Evolutionary conservation across 169 alveolate genomes (phyloP).

Genomic region (Eimeria sp.): DNA sequence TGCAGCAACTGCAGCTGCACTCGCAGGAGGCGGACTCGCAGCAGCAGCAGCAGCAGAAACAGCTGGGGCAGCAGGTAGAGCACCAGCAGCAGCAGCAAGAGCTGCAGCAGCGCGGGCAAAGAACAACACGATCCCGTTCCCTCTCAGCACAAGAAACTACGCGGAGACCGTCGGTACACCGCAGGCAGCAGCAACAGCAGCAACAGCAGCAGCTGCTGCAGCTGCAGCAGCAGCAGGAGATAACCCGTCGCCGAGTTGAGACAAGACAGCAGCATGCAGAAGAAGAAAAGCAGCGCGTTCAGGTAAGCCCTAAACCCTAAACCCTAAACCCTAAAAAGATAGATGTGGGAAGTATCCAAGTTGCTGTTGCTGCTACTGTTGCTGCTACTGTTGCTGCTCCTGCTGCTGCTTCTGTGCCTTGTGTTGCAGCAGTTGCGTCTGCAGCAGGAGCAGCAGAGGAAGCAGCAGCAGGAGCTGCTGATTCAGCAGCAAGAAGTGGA

Average conservation of each 20-base stretch:
- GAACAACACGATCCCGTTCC: background rate
- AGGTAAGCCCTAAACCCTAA: background rate
- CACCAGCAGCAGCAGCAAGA: background rate
- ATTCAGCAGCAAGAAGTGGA: background rate
- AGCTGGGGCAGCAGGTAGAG: background rate
- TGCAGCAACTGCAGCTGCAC: background rate
- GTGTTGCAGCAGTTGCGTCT: slow-evolving; percentile 9
- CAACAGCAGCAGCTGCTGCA: slow-evolving; percentile 30
- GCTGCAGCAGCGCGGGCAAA: background rate
- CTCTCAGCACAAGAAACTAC: background rate
- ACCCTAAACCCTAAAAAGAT: background rate
- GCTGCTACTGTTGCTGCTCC: background rate
- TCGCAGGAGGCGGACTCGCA: background rate
- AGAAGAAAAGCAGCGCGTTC: background rate
- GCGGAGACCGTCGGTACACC: background rate
- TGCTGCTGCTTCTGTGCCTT: background rate
- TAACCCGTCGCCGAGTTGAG: background rate
- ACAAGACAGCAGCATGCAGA: slow-evolving; percentile 5
- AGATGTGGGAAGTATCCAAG: background rate
- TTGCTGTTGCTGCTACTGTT: background rate
- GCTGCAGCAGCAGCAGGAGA: slow-evolving; percentile 36
- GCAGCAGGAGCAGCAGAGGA: background rate
- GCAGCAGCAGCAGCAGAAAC: background rate
- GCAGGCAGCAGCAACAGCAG: slow-evolving; percentile 1
- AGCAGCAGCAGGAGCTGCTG: slow-evolving; percentile 12